Conservation (phyloP, 2,329 filamentous ascomycete genomes). For the Dryadomyces sulphureus region DNA sequence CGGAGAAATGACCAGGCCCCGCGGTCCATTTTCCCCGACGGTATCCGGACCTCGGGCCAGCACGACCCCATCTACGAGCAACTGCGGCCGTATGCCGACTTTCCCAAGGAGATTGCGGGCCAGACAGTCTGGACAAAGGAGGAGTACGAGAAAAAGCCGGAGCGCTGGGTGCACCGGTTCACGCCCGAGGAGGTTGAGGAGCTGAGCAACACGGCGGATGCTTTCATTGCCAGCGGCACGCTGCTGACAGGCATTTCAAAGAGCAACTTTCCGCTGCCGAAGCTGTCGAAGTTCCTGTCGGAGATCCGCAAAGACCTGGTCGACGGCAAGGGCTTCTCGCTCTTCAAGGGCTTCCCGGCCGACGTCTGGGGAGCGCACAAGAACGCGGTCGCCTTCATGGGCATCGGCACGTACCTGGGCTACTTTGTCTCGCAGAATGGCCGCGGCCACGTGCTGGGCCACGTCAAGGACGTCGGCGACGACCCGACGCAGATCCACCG, state of each 20-base stretch:
- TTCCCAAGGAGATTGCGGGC: conserved; percentile 56
- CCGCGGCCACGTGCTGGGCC: conserved; percentile 70
- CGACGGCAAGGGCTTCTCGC: conserved; percentile 76
- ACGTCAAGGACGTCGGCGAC: conserved; percentile 79
- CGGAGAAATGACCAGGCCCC: conserved; percentile 19
- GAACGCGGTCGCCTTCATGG: conserved; percentile 81
- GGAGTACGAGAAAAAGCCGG: conserved; percentile 46
- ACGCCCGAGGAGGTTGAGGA: conserved; percentile 51
- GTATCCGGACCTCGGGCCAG: conserved; percentile 48
- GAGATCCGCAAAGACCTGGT: conserved; percentile 32
- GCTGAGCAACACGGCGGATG: conserved; percentile 50
- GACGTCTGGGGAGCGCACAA: conserved; percentile 63
- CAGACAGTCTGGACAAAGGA: conserved; percentile 58
- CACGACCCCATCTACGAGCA: conserved; percentile 52
- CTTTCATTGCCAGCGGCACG: conserved; percentile 48
- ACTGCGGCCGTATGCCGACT: conserved; percentile 52
- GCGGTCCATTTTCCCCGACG: conserved; percentile 28
- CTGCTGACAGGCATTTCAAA: conserved; percentile 54
- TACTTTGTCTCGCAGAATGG: conserved; percentile 84
- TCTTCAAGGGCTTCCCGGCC: conserved; percentile 78
- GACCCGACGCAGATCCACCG: conserved; percentile 69
- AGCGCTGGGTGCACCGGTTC: conserved; percentile 61
- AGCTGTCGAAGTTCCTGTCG: conserved; percentile 20
- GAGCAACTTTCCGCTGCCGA: conserved; percentile 29
- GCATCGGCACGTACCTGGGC: conserved; percentile 68